Conservation (phyloP, 306 rosid species). For the Sindora glabra region DNA sequence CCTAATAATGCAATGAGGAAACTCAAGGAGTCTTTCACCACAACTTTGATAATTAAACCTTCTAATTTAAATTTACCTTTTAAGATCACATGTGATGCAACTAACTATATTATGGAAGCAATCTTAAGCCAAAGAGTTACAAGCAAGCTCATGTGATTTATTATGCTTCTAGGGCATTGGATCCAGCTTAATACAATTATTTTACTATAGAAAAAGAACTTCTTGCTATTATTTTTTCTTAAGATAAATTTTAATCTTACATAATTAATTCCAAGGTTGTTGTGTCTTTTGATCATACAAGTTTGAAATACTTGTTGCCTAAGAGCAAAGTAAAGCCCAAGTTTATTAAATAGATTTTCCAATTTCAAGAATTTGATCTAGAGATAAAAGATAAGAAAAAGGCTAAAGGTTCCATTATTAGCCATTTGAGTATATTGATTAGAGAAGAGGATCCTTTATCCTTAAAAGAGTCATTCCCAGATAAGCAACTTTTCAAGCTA, state of each 20-base stretch:
- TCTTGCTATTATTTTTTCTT: not conserved
- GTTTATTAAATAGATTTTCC: not conserved
- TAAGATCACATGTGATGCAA: no score
- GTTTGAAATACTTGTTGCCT: not conserved
- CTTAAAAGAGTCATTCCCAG: no score
- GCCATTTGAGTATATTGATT: not conserved
- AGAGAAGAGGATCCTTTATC: not conserved
- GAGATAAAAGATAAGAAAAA: not conserved
- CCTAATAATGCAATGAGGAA: not conserved
- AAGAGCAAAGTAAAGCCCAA: not conserved
- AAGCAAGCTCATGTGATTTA: no score
- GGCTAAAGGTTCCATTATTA: not conserved
- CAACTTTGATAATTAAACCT: no score
- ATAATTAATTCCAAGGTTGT: not conserved
- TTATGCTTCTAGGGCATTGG: not conserved
- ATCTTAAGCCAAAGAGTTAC: no score
- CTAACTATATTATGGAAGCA: no score
- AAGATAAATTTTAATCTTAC: no score
- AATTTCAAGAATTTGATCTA: not conserved
- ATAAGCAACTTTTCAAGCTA: no score
- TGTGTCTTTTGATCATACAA: not conserved
- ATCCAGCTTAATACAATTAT: not conserved
- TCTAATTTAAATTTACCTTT: no score
- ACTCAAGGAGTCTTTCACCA: no score
- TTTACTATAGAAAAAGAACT: not conserved